Base-by-base conservation (phyloP, 2,329 filamentous ascomycete species). In the Fusarium irregulare region DNA sequence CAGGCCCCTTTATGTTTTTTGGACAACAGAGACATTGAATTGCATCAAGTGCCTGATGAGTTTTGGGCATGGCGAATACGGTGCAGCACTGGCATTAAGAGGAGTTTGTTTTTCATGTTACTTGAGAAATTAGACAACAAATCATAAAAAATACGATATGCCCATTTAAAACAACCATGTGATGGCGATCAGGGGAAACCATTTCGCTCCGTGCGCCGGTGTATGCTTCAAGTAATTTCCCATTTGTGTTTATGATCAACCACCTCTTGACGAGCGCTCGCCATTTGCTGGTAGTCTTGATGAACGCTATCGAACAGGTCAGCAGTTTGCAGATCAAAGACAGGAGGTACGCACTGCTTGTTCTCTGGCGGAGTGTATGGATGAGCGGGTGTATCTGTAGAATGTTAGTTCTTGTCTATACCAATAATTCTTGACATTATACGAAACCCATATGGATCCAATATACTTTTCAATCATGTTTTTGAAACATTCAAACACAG, bases 351-450 rank as follows among this genome's bases (percentile, higher is more conserved):
- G 12, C 58, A 75, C 73, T 59, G 73, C 73, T 64, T 75, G 67
- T 68, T 82, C 76, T 56, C 79, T 76, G 18, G 81, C 81, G 10
- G 77, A 75, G 58, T 77, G 77, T 44, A 83, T 83, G 4, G 81
- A 82, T 11, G 81, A 81, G 23, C 79, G 77, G n/a, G 80, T 81
- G 47, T 82, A 82, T 21, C 81, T 83, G 11, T 18, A 18, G 3
- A 27, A 28, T 16, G 14, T 71, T 27, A 70, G 68, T 23, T 51
- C 23, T 30, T n/a, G 3, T n/a, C 20, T 21, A 25, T 40, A 40
- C 7, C 2, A 10, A 32, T 25, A 13, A 28, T 28, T 28, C 11
- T 30, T 30, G 28, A 30, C 7, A 14, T 30, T 18, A 16, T 32
- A 32, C 13, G 14, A 49, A 18, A 49, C 18, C 34, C 34, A 12